Base-by-base conservation (phyloP, 176 grass and related monocot genomes). In the Typha latifolia region DNA sequence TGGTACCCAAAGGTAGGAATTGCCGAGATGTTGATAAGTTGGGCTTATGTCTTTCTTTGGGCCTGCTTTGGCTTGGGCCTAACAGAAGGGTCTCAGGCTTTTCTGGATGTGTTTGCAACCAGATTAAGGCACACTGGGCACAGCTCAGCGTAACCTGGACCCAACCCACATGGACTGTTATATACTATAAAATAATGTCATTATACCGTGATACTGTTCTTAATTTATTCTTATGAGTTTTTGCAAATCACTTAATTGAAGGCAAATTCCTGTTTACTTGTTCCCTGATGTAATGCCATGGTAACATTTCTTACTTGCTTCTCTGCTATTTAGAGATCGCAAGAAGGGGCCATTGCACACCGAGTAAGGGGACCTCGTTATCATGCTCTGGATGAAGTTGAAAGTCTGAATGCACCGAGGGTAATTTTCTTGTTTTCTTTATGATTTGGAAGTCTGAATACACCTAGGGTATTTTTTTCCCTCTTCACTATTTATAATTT, bases 381-480 rank as follows among this genome's bases (percentile, higher is more conserved):
- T 70, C 89, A 97, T 67, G 61, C 57, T 47, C 72, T 86, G 73
- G 69, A 92, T 61, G 85, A 84, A 82, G 79, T 92, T 73, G 72
- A 85, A 67, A 81, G 50, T 72, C 71, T 92, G 74, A 97, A 97
- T 89, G 79, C 76, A 32, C 89, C 72, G 47, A 90, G 55, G 83
- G 94, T 97, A 82, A 80, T 64, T 78, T 65, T 67, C 29, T 82
- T 61, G 51, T 65, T 71, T 84, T 49, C 57, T 49, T 47, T 27
- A 31, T 69, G 15, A 48, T 68, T 92, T 73, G 69, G 81, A 67
- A 81, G 50, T 72, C 71, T 92, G 74, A 97, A 92, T 89, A 77
- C 76, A 47, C 89, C 72, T 55, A 90, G 55, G 83, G 88, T 97
- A 82, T 77, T 64, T 78, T 55, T 61, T n/a, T 20, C 16, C 5